A percentile compares a stretch with the other conserved stretches of the same genome.
Conservation (phyloP, 179 eudicot species). For the Pouteria campechiana region DNA sequence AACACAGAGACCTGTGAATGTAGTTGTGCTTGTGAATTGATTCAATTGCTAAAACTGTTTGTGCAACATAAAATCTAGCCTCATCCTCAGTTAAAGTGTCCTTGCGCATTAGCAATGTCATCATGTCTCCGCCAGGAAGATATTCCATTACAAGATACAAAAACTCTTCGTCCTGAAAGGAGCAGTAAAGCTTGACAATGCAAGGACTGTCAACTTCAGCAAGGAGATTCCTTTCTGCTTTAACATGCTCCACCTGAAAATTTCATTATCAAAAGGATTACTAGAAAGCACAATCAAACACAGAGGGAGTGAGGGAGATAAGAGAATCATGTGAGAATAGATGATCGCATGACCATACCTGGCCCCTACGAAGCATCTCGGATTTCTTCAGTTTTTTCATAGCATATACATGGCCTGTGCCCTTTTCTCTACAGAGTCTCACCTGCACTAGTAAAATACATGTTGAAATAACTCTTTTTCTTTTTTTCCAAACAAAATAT, state of each 20-base stretch:
- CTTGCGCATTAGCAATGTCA: conserved; percentile 20
- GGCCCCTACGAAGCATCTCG: conserved; percentile 14
- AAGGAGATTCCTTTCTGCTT: conserved; percentile 19
- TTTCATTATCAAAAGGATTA: background rate
- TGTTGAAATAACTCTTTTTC: too few species aligned
- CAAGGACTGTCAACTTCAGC: conserved; percentile 75
- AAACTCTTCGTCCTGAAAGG: conserved; percentile 17
- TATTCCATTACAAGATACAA: conserved; percentile 20
- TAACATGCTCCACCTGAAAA: conserved; percentile 14
- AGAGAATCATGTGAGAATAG: too few species aligned
- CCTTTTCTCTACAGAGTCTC: conserved; percentile 12
- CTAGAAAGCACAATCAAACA: too few species aligned
- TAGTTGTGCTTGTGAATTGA: conserved; percentile 13
- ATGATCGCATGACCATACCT: too few species aligned
- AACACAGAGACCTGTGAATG: conserved; percentile 14
- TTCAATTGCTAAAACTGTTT: conserved; percentile 14
- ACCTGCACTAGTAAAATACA: too few species aligned
- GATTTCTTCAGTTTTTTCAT: conserved; percentile 15
- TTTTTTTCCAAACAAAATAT: too few species aligned
- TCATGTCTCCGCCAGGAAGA: conserved; percentile 26
- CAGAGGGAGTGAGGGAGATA: too few species aligned
- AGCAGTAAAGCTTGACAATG: conserved; percentile 33
- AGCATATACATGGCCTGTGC: conserved; percentile 9
- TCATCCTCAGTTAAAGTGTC: conserved; percentile 17
- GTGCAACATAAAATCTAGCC: conserved; percentile 14